Evolutionary conservation across 2,329 filamentous ascomycete genomes (phyloP).

Genomic region (Pezicula rhizophila): DNA sequence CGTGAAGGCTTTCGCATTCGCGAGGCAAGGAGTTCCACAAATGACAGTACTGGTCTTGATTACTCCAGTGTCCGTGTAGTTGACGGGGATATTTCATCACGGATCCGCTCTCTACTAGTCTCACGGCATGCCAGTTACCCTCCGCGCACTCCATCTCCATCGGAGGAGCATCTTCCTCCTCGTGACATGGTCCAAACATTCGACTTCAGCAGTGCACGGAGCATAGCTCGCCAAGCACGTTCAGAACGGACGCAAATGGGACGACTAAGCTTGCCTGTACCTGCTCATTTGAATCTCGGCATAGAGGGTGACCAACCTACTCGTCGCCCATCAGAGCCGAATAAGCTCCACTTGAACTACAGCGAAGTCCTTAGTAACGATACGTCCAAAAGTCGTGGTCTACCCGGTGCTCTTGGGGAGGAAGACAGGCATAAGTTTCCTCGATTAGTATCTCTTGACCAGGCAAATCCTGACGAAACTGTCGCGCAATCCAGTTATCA

Average conservation of each 20-base stretch:
- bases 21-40: constrained; percentile 7
- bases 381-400: background rate
- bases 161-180: constrained; percentile 13
- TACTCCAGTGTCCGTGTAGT: constrained; percentile 15
- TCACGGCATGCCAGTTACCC: constrained; percentile 19
- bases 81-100: constrained; percentile 23
- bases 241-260: background rate
- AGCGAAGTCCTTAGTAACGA: background rate
- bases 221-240: constrained; percentile 11
- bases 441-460: background rate
- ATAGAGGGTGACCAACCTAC: background rate
- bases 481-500: background rate
- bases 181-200: constrained; percentile 7
- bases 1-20: background rate
- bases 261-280: background rate
- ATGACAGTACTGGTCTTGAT: constrained; percentile 17
- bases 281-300: too few species aligned
- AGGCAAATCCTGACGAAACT: background rate
- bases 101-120: constrained; percentile 22
- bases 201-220: constrained; percentile 18
- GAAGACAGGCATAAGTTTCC: background rate
- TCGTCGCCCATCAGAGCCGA: background rate
- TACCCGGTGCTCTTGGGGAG: background rate
- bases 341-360: background rate
- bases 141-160: constrained; percentile 20